phyloP scores from a whole-genome alignment of 2,329 filamentous ascomycete species.

The Pezicula radicicola region DNA sequence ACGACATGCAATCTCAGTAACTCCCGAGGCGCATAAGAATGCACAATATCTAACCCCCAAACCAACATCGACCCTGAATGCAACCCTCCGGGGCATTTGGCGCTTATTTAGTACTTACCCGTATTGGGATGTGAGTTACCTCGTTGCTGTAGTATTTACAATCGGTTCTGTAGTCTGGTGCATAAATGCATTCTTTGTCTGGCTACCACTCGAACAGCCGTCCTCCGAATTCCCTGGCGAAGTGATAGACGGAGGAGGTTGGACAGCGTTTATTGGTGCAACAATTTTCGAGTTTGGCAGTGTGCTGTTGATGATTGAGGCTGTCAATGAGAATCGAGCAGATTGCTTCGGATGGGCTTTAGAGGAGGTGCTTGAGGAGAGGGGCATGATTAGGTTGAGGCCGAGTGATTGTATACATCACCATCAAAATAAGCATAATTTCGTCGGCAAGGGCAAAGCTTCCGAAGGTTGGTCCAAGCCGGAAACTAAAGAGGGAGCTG shows the following conservation, averaged over 20 bases:
- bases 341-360: conserved; percentile 70
- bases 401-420: conserved; percentile 35
- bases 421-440: conserved; percentile 34
- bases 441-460: conserved; percentile 30
- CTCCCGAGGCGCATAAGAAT: conserved; percentile 14
- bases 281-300: conserved; percentile 65
- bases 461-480: conserved; percentile 7
- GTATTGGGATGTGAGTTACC: conserved; percentile 54
- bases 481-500: not conserved
- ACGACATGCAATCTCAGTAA: conserved; percentile 37
- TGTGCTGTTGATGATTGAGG: conserved; percentile 61
- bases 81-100: conserved; percentile 31
- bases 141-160: conserved; percentile 52
- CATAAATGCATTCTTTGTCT: conserved; percentile 62
- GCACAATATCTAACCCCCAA: conserved; percentile 22
- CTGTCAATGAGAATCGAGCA: conserved; percentile 62
- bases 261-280: conserved; percentile 64
- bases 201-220: conserved; percentile 54
- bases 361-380: conserved; percentile 43
- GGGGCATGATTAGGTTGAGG: conserved; percentile 15
- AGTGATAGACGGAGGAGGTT: conserved; percentile 50
- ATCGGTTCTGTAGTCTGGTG: conserved; percentile 52
- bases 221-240: conserved; percentile 52
- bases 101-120: conserved; percentile 49
- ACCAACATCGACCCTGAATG: conserved; percentile 26